Percentiles rank a stretch among this genome's conserved stretches.
These are phyloP conservation scores for Talaromyces atroroseus DNA, from an alignment of 2,329 filamentous ascomycete genomes.

Conservation along the genomic window DNA sequence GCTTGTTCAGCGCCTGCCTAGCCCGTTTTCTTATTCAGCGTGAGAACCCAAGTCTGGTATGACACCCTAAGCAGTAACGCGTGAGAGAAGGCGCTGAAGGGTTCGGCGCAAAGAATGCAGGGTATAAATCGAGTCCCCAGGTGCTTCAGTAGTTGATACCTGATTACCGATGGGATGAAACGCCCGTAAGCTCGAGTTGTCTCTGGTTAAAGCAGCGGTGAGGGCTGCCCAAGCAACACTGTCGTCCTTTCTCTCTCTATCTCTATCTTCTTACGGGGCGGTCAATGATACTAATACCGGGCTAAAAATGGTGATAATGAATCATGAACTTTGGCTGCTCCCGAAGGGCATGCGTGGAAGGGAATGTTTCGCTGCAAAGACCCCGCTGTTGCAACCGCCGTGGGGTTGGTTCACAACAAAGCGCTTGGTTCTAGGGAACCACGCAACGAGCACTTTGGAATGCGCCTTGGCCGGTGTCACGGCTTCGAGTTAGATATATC, in stretches of 20 bases:
- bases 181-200: no score
- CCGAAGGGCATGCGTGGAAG: constrained; percentile 9
- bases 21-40: constrained; percentile 1
- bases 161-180: neutral
- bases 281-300: neutral
- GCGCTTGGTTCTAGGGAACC: constrained; percentile 1
- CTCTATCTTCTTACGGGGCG: neutral
- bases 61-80: neutral
- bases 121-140: neutral
- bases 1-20: neutral
- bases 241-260: neutral
- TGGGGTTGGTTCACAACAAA: constrained; percentile 8
- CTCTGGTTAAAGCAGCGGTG: constrained; percentile 8
- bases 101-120: neutral
- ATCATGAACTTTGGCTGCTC: neutral
- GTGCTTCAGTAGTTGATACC: neutral
- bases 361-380: constrained; percentile 9
- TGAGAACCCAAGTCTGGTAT: neutral
- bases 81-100: neutral
- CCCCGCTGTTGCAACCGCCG: constrained; percentile 7
- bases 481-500: neutral
- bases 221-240: constrained; percentile 9
- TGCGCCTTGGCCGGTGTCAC: neutral
- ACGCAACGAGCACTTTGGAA: neutral
- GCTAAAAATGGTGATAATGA: neutral